These are phyloP conservation scores for Rosa hybrid DNA, from an alignment of 331 rosid genomes.

Conservation along the genomic window DNA sequence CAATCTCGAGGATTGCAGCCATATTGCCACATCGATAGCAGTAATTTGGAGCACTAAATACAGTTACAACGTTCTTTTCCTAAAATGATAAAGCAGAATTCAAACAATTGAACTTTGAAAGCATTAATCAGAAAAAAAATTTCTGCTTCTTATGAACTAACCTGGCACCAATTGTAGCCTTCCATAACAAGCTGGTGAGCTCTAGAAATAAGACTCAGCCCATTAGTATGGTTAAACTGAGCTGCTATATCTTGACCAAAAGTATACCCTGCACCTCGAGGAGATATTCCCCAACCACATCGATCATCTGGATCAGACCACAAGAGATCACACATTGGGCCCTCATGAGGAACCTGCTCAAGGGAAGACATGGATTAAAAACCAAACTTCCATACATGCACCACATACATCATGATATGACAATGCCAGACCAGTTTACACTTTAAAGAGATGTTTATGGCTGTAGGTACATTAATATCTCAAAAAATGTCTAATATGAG, in stretches of 20 bases:
- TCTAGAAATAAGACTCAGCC: constrained; percentile 45
- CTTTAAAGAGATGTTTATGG: not conserved
- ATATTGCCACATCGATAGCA: constrained; percentile 47
- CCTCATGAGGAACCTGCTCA: constrained; percentile 48
- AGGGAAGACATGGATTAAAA: not conserved
- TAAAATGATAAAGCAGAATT: constrained; percentile 8
- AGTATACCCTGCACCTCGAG: constrained; percentile 45
- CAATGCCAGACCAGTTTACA: not conserved
- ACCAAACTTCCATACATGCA: not conserved
- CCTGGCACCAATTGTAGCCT: constrained; percentile 55
- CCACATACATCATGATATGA: not conserved
- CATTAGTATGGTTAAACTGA: constrained; percentile 43
- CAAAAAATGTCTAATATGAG: not conserved
- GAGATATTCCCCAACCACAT: constrained; percentile 47
- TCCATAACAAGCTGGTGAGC: constrained; percentile 57
- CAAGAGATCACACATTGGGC: constrained; percentile 46
- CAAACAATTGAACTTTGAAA: constrained; percentile 4
- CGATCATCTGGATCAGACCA: constrained; percentile 49
- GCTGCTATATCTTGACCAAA: constrained; percentile 45
- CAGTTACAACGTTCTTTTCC: constrained; percentile 47
- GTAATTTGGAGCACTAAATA: constrained; percentile 52
- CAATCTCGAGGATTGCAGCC: constrained; percentile 51
- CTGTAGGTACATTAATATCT: not conserved
- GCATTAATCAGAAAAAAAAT: not conserved
- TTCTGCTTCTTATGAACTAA: constrained; percentile 19